Evolutionary conservation across 228 moss, liverwort and hornwort genomes (phyloP), one percentile per base, ranked within the genome.

Genomic region (Sphagnum magellanicum): DNA sequence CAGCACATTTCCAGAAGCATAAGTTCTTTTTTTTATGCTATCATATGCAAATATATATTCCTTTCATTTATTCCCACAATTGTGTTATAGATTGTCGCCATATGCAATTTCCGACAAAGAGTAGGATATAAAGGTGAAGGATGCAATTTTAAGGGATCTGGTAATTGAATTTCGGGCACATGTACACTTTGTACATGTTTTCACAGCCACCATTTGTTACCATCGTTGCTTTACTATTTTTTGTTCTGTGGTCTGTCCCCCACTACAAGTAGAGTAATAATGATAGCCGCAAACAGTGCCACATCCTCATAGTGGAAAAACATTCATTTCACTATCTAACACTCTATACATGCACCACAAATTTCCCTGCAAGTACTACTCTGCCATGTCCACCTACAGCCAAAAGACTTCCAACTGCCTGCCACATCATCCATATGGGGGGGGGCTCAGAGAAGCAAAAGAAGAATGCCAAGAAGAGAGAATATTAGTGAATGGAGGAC

Each of bases 191-290:
- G 32, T 32, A 32, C 32, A 32, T 32, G 32, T 32, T 32, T 32
- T 32, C 32, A 32, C 32, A 32, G 32, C 32, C 32, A 32, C 32
- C 32, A 32, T 32, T 55, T 12, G 55, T 61, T 16, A 6, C 61
- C 46, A 13, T 64, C 50, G 64, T 49, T 64, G 50, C 64, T 64
- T 63, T 63, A 64, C 64, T 64, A 32, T 2, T 32, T 16, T 62
- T 46, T 6, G 8, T 47, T 46, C 61, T 62, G 64, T 64, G 64
- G 64, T 64, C 10, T 4, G 48, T 49, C 9, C 64, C 48, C 49
- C 64, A 10, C 64, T 49, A 64, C 64, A 64, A 10, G 64, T 13
- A 50, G 48, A 64, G 11, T n/a, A 11, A 10, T 64, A 14, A 49
- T 49, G 48, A 64, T 10, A 64, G 64, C 64, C 64, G 49, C 10